Base-by-base conservation (phyloP, 176 grass and related monocot genomes). In the Paspalum vaginatum region DNA sequence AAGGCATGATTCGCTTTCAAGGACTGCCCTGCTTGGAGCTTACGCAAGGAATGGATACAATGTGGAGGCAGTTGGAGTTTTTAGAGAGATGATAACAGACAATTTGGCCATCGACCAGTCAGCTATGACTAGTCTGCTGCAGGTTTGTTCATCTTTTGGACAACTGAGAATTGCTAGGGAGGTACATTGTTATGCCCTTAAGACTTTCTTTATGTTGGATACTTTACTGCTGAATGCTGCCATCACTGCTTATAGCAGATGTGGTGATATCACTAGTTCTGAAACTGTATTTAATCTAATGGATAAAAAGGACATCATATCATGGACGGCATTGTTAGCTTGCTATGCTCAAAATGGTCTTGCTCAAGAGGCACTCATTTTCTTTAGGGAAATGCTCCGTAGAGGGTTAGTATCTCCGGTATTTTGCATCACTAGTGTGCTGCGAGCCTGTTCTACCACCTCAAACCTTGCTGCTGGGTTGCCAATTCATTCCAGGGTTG, bases 291-390 rank as follows among this genome's bases (percentile, higher is more conserved):
- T 94, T 87, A 11, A 82, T 73, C 15, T 70, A 49, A 42, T 76
- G 77, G 79, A 68, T 9, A 80, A 82, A 52, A 87, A 85, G 70
- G 92, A 89, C 59, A 89, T 82, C 41, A 87, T 91, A 79, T 94
- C 89, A n/a, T 91, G 92, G 89, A 91, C 89, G 16, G 86, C 89
- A 75, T 52, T 91, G 58, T 67, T 94, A 90, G 89, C 84, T 76
- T 85, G 86, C 51, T 89, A 91, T 21, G 39, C 68, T 11, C 92
- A 94, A 54, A 94, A 91, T 72, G 74, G 65, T 81, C 82, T 67
- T 72, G 57, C 73, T 47, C 76, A 56, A 78, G 77, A 84, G 63
- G 74, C 82, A 46, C 84, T 94, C 15, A 39, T 89, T 32, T 79
- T 94, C 38, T 91, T 91, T 43, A 86, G 61, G 62, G 59, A 87